Evolutionary conservation across 202 grass and related monocot genomes (phyloP), one percentile per base, ranked within the genome.

Genomic region (Setaria viridis): DNA sequence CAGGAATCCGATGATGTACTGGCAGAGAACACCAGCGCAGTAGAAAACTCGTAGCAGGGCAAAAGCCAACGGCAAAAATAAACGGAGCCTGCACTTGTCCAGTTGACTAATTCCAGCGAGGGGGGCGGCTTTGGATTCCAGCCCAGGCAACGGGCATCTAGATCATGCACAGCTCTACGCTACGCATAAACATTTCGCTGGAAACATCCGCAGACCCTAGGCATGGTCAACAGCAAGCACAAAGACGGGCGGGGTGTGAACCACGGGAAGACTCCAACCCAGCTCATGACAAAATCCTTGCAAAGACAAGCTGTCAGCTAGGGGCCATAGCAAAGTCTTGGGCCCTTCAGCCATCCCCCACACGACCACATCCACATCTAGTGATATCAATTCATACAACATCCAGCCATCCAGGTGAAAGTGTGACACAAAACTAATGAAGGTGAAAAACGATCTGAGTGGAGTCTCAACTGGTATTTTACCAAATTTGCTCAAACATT

Each of bases 91-190:
- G 6, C 59, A 20, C 72, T 74, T 74, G 80, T 75, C 69, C 34
- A 71, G 85, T 85, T 91, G 89, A 91, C 89, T 77, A 41, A 21
- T 79, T 66, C 47, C 71, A 65, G 85, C 30, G 41, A 14, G 54
- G 48, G 9, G 21, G 34, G 80, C 76, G 35, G 80, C 80, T 67
- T 91, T 81, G 89, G 89, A 88, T 91, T 81, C 89, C 89, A 91
- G 72, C 2, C 60, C 29, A 14, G 64, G 70, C 85, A 85, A 67
- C 3, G 20, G 55, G 77, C 81, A 88, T 81, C 81, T 60, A 19
- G 39, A 88, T 60, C 81, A 76, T 39, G 77, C 5, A 29, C 17
- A 81, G 59, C 70, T 81, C 69, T 32, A 63, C 1, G 53, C 69
- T 32, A 63, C 1, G 53, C 85, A 77, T 4, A 76, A 57, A 67